These are phyloP conservation scores for Tetrastigma voinierianum DNA, from an alignment of 164 flowering plant genomes.

Conservation along the genomic window DNA sequence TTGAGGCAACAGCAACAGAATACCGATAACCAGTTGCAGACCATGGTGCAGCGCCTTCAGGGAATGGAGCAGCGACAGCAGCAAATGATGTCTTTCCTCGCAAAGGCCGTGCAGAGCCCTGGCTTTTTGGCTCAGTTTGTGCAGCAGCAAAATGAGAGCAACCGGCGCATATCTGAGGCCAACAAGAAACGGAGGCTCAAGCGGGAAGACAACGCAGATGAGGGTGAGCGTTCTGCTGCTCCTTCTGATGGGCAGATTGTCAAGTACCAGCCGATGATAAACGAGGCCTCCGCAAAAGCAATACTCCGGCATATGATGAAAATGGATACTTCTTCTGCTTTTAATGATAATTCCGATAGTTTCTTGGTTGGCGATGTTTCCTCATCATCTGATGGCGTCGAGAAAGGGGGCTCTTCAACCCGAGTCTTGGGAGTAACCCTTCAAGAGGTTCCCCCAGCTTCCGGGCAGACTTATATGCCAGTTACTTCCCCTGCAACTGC, in stretches of 20 bases:
- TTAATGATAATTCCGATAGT: conserved; percentile 29
- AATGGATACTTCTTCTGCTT: conserved; percentile 41
- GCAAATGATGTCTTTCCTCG: conserved; percentile 98
- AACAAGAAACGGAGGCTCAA: conserved; percentile 81
- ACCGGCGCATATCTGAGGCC: conserved; percentile 54
- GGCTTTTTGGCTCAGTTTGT: conserved; percentile 87
- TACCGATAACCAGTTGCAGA: conserved; percentile 84
- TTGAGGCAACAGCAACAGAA: conserved; percentile 93
- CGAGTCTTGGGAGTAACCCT: conserved; percentile 46
- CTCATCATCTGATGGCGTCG: conserved; percentile 21
- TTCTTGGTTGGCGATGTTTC: conserved; percentile 28
- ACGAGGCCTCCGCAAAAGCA: conserved; percentile 83
- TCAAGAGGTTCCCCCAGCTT: conserved; percentile 43
- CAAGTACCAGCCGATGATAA: conserved; percentile 73
- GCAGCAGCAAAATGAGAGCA: conserved; percentile 83
- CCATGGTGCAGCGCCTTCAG: conserved; percentile 83
- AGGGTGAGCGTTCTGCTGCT: conserved; percentile 24
- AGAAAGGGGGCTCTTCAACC: conserved; percentile 27
- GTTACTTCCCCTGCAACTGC: conserved; percentile 31
- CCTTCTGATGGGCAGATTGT: conserved; percentile 76
- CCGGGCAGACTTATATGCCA: conserved; percentile 28
- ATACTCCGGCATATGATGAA: conserved; percentile 71
- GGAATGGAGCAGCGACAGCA: conserved; percentile 98
- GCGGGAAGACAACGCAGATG: conserved; percentile 52
- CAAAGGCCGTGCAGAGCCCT: conserved; percentile 92